These are phyloP conservation scores for Zoysia japonica DNA, from an alignment of 176 grass and related monocot species.

Conservation along the genomic window DNA sequence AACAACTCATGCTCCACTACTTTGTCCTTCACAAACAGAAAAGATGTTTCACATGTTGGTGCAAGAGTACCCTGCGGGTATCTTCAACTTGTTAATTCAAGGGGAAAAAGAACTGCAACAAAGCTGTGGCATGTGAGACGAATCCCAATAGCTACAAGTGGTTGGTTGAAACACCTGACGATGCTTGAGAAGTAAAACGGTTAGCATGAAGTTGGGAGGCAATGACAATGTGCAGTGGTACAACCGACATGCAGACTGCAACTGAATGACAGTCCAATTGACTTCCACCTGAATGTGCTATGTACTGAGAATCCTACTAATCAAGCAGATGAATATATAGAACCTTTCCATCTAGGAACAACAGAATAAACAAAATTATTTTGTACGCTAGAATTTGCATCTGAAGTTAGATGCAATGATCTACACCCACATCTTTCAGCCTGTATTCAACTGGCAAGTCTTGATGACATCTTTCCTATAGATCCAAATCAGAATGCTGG, in stretches of 20 bases:
- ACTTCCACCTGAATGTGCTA: not conserved
- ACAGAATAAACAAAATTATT: no score
- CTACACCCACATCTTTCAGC: not conserved
- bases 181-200: not conserved
- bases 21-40: constrained; percentile 23
- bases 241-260: constrained; percentile 10
- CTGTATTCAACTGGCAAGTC: not conserved
- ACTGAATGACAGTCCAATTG: constrained; percentile 13
- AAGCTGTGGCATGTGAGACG: not conserved
- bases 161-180: not conserved
- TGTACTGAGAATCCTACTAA: constrained; percentile 4
- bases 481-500: constrained; percentile 30
- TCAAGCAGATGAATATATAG: not conserved
- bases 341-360: no score
- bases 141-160: not conserved
- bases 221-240: not conserved
- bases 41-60: constrained; percentile 12
- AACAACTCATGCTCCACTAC: constrained; percentile 37
- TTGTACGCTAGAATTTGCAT: not conserved
- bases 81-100: not conserved
- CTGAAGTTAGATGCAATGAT: not conserved
- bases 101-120: not conserved
- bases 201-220: not conserved
- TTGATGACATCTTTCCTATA: constrained; percentile 7
- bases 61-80: not conserved